Evolutionary conservation across 2,329 filamentous ascomycete species (phyloP), one percentile per base, ranked within the genome.

Genomic region (Aulographum hederae): DNA sequence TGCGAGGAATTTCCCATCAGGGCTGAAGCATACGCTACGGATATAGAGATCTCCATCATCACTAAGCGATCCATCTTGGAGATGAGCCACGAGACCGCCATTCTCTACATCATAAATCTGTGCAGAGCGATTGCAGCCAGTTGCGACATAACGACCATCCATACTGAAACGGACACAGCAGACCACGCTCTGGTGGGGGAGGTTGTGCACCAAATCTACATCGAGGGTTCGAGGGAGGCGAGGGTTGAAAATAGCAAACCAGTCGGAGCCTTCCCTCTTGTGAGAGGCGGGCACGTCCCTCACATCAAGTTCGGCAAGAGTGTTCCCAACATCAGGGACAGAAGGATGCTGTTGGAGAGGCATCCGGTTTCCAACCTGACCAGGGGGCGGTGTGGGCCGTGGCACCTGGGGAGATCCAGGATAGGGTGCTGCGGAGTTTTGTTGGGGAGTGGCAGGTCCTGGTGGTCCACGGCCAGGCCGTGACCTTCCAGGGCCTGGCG

Each of bases 231-330:
- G 81, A 39, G 80, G 81, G 23, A 94, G 78, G 35, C 77, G 71
- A 28, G 86, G 84, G 57, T 98, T 94, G 67, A 94, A 98, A 41
- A 95, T 80, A 28, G 81, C 86, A 51, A 91, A 92, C 89, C 89
- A 98, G 51, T 95, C 89, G 28, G 70, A 63, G 18, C 81, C 79
- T 35, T 82, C 78, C 51, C 86, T 85, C 67, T 95, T 95, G 40
- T 84, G 72, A 43, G 84, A 75, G 2, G 78, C 69, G 18, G 85
- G 82, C 26, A 95, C 66, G 38, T 81, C 72, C 38, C 94, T 84
- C 5, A 79, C 72, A 43, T 93, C 82, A 37, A 94, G 67, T 41
- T 95, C 86, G 32, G 80, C 80, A 18, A 94, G 66, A 32, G 77
- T 70, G 44, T 79, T 79, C 36, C 70, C 69, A 13, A 72, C 68